Base-by-base conservation (phyloP, 306 rosid genomes). In the Gillenia trifoliata region DNA sequence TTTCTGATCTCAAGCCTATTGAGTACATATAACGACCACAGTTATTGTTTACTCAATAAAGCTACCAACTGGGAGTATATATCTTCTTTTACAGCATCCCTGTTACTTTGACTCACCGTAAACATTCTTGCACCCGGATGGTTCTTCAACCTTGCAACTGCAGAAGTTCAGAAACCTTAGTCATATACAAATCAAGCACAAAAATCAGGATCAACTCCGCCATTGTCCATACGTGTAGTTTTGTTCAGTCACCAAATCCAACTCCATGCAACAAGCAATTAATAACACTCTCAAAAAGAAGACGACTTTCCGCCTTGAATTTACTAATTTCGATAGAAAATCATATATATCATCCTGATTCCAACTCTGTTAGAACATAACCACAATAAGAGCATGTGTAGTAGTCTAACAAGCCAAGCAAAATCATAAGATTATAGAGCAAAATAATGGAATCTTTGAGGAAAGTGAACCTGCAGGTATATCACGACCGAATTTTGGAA, bases 81-180 rank as follows among this genome's bases (percentile, higher is more conserved):
- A 76, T 80, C 90, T 72, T 89, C 89, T 70, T 77, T 77, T 26
- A 84, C 80, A 73, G 82, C 87, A 84, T 86, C 93, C 77, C 93
- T 86, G 75, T 93, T 90, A 55, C 83, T 79, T 64, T 82, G 64
- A 45, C 69, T 83, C 87, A 93, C 77, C 9, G 93, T 89, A 68
- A 81, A 86, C 72, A 83, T 75, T 33, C 85, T 79, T 76, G 93
- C 90, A 59, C 89, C 90, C 3, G 87, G 82, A 79, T 87, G 88
- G 81, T 89, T 90, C 82, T 86, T 85, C 83, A 90, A 75, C 82
- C 90, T 87, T 29, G 93, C 93, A 83, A 93, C 98, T 90, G 93
- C 83, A 68, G 23, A 77, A 75, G 74, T 61, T 26, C 63, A 66
- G 75, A 50, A 28, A 80, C 41, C 34, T 49, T 20, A 73, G 26